Base-by-base conservation (phyloP, 371 early-diverging fungal species). In the Apophysomyces variabilis region DNA sequence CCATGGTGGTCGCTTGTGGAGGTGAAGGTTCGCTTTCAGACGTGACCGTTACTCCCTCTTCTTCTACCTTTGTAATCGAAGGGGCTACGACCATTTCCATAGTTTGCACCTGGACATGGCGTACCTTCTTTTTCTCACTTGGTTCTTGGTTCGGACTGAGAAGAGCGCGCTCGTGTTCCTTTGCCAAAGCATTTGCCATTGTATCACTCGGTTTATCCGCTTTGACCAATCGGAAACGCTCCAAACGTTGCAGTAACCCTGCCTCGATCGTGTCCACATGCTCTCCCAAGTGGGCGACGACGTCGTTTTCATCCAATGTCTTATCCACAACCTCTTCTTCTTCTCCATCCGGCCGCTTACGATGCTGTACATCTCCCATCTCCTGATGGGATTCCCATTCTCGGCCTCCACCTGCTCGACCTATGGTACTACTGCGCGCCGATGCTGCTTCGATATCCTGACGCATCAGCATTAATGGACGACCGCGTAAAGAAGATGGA, bases 151-250 rank as follows among this genome's bases (percentile, higher is more conserved):
- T 60, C 21, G 47, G 43, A 59, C 47, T 66, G 59, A 13, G n/a
- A 7, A 81, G 65, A 0, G 82, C 82, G 18, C 79, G 68, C 14
- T 78, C 68, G 66, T 81, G 82, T 54, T 78, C 82, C 14, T 64
- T 39, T 18, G 75, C 77, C 59, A 81, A 54, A 38, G 66, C 69
- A 47, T 64, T 59, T 54, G 82, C 73, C 21, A 78, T 69, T 18
- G 70, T 62, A 66, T 81, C 71, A 44, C 82, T 77, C 4, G 82
- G 82, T 8, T 66, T 64, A n/a, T 69, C 67, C 18, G 60, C 57
- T 21, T 75, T 46, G 7, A 63, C 54, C 6, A 75, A 21, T 39
- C 66, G 65, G 45, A 72, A 69, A 14, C 77, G 66, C 46, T 80
- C 75, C 54, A 80, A 43, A 5, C 80, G 66, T 38, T 75, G 75